These are phyloP conservation scores for Phytophthora constricta DNA, from an alignment of 352 stramenopile species.

Conservation along the genomic window DNA sequence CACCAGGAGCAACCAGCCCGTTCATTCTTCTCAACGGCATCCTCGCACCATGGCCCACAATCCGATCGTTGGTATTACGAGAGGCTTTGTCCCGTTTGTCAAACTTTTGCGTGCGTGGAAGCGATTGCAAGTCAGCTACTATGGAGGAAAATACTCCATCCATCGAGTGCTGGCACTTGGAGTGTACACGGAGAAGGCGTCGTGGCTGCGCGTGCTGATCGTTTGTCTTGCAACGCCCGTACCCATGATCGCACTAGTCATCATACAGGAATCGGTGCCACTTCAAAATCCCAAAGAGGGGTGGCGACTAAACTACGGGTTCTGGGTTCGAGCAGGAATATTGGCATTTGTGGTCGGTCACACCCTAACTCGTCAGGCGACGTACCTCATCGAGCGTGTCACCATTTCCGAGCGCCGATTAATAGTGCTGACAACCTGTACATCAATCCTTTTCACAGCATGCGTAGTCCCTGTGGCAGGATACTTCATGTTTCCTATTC, in stretches of 20 bases:
- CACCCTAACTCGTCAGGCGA: conserved; percentile 14
- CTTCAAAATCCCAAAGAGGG: conserved; percentile 17
- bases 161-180: conserved; percentile 18
- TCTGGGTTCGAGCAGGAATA: conserved; percentile 17
- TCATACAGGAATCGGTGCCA: conserved; percentile 10
- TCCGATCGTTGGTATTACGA: too few relatives aligned
- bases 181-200: not conserved
- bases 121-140: conserved; percentile 17
- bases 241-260: not conserved
- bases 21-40: too few relatives aligned
- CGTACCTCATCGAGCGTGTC: conserved; percentile 22
- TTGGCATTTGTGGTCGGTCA: conserved; percentile 1
- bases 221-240: conserved; percentile 10
- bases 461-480: not conserved
- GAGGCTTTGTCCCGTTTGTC: too few relatives aligned
- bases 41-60: too few relatives aligned
- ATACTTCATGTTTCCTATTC: conserved; percentile 11
- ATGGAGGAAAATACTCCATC: conserved; percentile 14
- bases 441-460: not conserved
- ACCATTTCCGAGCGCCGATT: not conserved
- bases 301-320: conserved; percentile 16
- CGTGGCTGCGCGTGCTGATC: not conserved
- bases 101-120: conserved; percentile 4
- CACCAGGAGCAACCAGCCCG: too few relatives aligned
- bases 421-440: conserved; percentile 1